Base-by-base conservation (phyloP, 2,329 filamentous ascomycete species). In the Malbranchea cinnamomea region DNA sequence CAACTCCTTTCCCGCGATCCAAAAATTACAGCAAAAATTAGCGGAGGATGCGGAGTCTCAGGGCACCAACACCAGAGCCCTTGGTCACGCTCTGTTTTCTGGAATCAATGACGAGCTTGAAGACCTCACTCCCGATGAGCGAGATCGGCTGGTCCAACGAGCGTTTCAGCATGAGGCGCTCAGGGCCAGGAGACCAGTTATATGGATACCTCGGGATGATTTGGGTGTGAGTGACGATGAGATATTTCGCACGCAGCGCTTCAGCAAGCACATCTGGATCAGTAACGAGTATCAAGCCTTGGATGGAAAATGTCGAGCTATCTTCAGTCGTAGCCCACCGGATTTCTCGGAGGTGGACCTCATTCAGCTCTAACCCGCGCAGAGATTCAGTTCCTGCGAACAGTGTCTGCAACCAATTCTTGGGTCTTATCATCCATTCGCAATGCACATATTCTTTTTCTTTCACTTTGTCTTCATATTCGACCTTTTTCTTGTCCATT, bases 201-300 rank as follows among this genome's bases (percentile, higher is more conserved):
- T 98, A 15, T 98, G 89, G 89, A 81, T 98, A 25, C 89, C 89
- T 0, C 72, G 78, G 7, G 89, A 98, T 47, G 79, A 89, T 41
- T 56, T 95, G 4, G 89, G 89, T 4, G 71, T 98, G 34, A 84
- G 80, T 41, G 83, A 92, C 43, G 87, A 95, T 42, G 89, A 98
- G 59, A 78, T 95, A 25, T 66, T 67, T 46, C 67, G 80, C 20
- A 93, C 84, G 5, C 68, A 75, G 40, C 64, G 67, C 27, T 79
- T 84, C 50, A 87, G 77, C 48, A 71, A 80, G 35, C 64, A 66
- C 40, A 78, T 95, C 30, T 93, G 84, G 80, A 84, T 95, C 49
- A 92, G 81, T 44, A 94, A 94, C 52, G 79, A 91, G 50, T 84
- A 84, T 35, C 84, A 87, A 12, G 80, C 82, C 6, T 61, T 95